A percentile compares a stretch with the other conserved stretches of the same genome.
Evolutionary conservation across 441 rosid species (phyloP).

Genomic region (Isatis lusitanica): DNA sequence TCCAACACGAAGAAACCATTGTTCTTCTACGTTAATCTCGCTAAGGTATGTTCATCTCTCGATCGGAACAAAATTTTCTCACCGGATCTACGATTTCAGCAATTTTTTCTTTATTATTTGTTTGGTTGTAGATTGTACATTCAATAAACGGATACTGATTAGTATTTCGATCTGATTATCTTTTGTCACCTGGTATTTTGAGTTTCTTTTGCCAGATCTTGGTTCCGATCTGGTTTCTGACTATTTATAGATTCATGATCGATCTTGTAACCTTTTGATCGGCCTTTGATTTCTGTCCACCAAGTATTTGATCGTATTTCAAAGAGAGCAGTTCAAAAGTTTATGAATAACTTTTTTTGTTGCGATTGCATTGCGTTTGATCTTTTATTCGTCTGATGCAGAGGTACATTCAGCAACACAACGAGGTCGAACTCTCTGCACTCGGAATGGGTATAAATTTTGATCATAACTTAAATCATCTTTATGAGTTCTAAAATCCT

Average conservation of each 20-base stretch:
- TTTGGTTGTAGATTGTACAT: neutral
- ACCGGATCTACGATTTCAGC: slow-evolving; percentile 3
- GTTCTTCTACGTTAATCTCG: slow-evolving; percentile 66
- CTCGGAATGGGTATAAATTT: slow-evolving; percentile 84
- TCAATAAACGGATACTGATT: neutral
- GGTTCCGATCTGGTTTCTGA: neutral
- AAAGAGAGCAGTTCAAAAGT: neutral
- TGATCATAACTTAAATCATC: neutral
- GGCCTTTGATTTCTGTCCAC: neutral
- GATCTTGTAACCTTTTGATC: neutral
- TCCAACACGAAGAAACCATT: slow-evolving; percentile 70
- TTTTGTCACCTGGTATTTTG: neutral
- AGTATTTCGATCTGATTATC: neutral
- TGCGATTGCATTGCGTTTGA: slow-evolving; percentile 9
- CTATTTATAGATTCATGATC: neutral
- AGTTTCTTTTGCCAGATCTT: neutral
- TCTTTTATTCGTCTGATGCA: slow-evolving; percentile 8
- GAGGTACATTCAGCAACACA: slow-evolving; percentile 93
- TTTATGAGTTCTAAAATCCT: neutral
- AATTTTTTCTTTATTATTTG: neutral
- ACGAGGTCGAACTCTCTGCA: slow-evolving; percentile 89
- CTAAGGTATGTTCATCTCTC: slow-evolving; percentile 43
- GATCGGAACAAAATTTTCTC: neutral
- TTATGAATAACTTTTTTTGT: neutral
- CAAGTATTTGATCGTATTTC: slow-evolving; percentile 12